phyloP scores from a whole-genome alignment of 805 yeast genomes.

The Lipomyces kockii region DNA sequence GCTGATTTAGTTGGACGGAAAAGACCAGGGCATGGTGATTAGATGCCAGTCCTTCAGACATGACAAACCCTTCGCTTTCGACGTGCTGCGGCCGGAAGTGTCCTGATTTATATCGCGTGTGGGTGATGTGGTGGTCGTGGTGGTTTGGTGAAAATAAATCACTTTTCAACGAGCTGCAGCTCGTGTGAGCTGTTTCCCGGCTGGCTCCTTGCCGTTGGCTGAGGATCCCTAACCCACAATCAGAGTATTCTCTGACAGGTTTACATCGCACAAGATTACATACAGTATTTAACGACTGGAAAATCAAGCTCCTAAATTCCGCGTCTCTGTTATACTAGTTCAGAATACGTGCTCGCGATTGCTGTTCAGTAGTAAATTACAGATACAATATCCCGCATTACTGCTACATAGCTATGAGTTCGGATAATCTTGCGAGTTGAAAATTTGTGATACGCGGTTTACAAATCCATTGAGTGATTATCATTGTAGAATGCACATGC shows the following conservation, averaged over 20 bases:
- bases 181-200: conserved; percentile 2
- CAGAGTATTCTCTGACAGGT: background rate
- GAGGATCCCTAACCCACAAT: background rate
- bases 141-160: background rate
- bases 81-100: background rate
- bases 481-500: background rate
- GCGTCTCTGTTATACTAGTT: too few species aligned
- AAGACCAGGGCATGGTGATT: conserved; percentile 16
- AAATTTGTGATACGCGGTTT: background rate
- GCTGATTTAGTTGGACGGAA: conserved; percentile 25
- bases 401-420: too few species aligned
- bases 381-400: too few species aligned
- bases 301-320: too few species aligned
- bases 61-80: background rate
- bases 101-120: too few species aligned
- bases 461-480: background rate
- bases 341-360: too few species aligned
- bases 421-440: too few species aligned
- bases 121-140: too few species aligned
- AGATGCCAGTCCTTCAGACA: background rate
- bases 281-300: too few species aligned
- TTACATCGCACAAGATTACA: background rate
- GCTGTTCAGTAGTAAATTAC: too few species aligned
- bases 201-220: background rate
- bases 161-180: background rate